phyloP scores from a whole-genome alignment of 768 basidiomycete genomes.

The Leucocoprinus leucothites region DNA sequence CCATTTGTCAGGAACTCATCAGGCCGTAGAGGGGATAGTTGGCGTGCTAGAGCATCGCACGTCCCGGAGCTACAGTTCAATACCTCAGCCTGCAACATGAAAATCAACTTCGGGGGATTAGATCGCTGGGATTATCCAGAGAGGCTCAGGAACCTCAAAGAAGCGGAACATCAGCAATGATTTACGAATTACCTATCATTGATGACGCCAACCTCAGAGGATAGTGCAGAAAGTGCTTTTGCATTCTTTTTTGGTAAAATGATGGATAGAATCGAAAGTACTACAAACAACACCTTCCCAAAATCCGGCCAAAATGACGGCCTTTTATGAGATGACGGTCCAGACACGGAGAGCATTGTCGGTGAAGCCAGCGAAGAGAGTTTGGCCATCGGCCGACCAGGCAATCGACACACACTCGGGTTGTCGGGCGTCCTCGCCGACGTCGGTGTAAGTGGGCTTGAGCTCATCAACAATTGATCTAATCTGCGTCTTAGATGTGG shows the following conservation, averaged over 20 bases:
- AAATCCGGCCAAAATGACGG: conserved; percentile 20
- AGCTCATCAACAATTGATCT: conserved; percentile 99
- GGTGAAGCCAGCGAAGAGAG: conserved; percentile 94
- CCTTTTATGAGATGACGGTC: conserved; percentile 69
- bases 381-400: conserved; percentile 98
- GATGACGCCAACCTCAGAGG: too few relatives aligned
- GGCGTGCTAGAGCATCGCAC: conserved; percentile 69
- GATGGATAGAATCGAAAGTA: conserved; percentile 23
- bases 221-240: conserved; percentile 21
- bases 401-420: conserved; percentile 96
- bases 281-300: conserved; percentile 18
- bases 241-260: conserved; percentile 32
- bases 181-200: background rate
- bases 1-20: background rate
- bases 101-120: conserved; percentile 71
- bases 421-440: conserved; percentile 65
- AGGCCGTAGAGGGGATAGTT: conserved; percentile 69
- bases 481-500: background rate
- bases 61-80: conserved; percentile 73
- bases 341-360: conserved; percentile 93
- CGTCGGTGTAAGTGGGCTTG: conserved; percentile 89
- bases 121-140: conserved; percentile 72
- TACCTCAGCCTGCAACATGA: conserved; percentile 56
- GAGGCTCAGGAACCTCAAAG: conserved; percentile 59
- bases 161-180: conserved; percentile 32